Evolutionary conservation across 139 green algal species (phyloP).

Genomic region (Coccomyxa sp.): DNA sequence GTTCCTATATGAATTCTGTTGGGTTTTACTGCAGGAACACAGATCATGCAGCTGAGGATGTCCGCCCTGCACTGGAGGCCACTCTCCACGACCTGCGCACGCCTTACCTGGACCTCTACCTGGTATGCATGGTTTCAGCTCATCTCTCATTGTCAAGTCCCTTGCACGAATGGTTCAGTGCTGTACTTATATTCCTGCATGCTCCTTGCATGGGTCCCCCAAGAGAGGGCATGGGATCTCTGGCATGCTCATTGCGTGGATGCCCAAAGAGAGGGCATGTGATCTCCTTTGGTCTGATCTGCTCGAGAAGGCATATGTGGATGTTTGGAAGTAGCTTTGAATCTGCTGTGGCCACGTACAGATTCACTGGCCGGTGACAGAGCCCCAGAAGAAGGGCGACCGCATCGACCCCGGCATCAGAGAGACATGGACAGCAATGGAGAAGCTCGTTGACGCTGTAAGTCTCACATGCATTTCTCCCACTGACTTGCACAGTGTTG

Average conservation of each 20-base stretch:
- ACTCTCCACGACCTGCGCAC: constrained; percentile 72
- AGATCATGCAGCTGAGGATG: constrained; percentile 6
- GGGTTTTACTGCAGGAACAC: not conserved
- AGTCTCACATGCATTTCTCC: not conserved
- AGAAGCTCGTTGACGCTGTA: constrained; percentile 47
- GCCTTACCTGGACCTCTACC: constrained; percentile 85
- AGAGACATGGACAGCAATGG: constrained; percentile 24
- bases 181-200: too few relatives aligned
- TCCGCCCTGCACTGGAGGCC: constrained; percentile 26
- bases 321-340: too few relatives aligned
- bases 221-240: too few relatives aligned
- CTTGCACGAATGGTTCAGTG: too few relatives aligned
- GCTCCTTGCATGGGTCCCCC: too few relatives aligned
- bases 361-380: constrained; percentile 53
- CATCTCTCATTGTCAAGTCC: not conserved
- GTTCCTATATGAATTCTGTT: not conserved
- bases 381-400: constrained; percentile 39
- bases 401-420: constrained; percentile 44
- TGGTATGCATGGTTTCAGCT: constrained; percentile 25
- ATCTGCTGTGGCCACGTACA: not conserved
- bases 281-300: too few relatives aligned
- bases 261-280: not conserved
- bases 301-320: too few relatives aligned
- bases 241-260: not conserved
- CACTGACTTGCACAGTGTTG: not conserved